A percentile compares a stretch with the other conserved stretches of the same genome.
These are phyloP conservation scores for Pistacia vera DNA, from an alignment of 345 rosid species.

Conservation along the genomic window DNA sequence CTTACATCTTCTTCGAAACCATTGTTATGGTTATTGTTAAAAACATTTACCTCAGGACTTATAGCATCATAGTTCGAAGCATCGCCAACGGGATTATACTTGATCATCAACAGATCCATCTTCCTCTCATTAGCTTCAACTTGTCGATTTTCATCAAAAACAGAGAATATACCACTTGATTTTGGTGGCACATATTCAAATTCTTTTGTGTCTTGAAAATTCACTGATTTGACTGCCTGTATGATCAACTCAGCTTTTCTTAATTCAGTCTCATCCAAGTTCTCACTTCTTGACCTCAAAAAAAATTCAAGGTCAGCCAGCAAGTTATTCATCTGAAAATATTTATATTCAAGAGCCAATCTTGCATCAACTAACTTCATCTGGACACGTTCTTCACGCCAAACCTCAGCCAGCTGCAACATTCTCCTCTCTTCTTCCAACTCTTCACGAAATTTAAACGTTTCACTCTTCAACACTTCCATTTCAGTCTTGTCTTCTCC, in stretches of 20 bases:
- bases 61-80: constrained; percentile 5
- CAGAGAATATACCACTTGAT: constrained; percentile 37
- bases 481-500: constrained; percentile 38
- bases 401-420: constrained; percentile 47
- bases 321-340: constrained; percentile 43
- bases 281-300: constrained; percentile 24
- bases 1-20: constrained; percentile 11
- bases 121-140: constrained; percentile 27
- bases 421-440: constrained; percentile 47
- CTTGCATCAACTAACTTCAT: constrained; percentile 41
- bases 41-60: constrained; percentile 15
- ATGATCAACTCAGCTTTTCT: constrained; percentile 38
- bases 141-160: constrained; percentile 29
- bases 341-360: constrained; percentile 45
- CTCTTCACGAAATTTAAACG: constrained; percentile 25
- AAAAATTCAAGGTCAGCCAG: constrained; percentile 42
- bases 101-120: constrained; percentile 11
- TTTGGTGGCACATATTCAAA: constrained; percentile 36
- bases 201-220: constrained; percentile 33
- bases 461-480: constrained; percentile 33
- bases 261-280: constrained; percentile 27
- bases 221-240: constrained; percentile 33
- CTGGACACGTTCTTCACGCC: constrained; percentile 53
- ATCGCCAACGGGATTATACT: constrained; percentile 2
- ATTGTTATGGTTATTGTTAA: constrained; percentile 4